phyloP scores from a whole-genome alignment of 23 red algal genomes.

The Gracilariopsis chorda region DNA sequence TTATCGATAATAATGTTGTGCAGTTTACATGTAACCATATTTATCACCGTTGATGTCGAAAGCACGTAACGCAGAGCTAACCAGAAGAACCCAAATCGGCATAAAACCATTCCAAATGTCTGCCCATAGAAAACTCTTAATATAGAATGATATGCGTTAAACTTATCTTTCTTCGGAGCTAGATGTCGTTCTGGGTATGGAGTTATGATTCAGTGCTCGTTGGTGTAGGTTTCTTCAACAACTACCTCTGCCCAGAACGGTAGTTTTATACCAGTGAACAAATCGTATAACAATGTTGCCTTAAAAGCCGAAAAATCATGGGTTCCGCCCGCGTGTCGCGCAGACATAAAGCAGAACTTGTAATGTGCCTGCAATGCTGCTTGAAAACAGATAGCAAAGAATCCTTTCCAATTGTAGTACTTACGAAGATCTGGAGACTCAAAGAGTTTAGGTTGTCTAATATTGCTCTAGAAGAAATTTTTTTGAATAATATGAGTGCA shows the following conservation, averaged over 20 bases:
- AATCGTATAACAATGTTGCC: neutral
- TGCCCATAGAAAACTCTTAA: neutral
- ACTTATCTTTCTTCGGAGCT: neutral
- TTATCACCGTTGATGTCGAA: neutral
- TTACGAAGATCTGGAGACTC: constrained; percentile 1
- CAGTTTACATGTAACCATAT: constrained; percentile 18
- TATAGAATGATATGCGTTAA: constrained; percentile 5
- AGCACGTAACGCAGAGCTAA: neutral
- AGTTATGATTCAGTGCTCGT: neutral
- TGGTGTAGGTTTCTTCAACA: constrained; percentile 17
- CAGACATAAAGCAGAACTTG: constrained; percentile 22
- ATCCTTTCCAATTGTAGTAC: constrained; percentile 14
- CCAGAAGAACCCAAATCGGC: constrained; percentile 27
- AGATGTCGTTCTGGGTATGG: neutral
- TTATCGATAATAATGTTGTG: constrained; percentile 20
- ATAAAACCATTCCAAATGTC: constrained; percentile 35
- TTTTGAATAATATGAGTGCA: too few species aligned
- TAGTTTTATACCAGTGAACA: neutral
- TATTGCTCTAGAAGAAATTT: too few species aligned
- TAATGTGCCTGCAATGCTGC: constrained; percentile 30
- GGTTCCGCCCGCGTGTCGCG: constrained; percentile 1
- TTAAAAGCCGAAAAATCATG: constrained; percentile 12
- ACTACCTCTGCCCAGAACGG: neutral
- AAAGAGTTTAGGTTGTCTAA: neutral
- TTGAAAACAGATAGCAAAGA: constrained; percentile 18